Evolutionary conservation across 164 flowering plant genomes (phyloP).

Genomic region (Umbilicus rupestris): DNA sequence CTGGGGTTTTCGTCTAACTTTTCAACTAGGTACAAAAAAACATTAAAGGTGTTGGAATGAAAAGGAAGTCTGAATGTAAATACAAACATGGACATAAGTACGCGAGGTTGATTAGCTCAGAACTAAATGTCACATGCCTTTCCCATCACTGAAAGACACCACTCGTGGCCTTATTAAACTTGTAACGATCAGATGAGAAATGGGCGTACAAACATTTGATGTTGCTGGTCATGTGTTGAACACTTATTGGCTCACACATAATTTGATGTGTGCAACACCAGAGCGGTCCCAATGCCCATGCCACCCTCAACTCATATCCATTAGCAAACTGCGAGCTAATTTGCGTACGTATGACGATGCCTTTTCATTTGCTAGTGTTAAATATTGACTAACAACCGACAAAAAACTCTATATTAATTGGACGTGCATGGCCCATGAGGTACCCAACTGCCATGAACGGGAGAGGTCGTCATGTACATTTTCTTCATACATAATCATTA

Average conservation of each 20-base stretch:
- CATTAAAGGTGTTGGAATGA: too few relatives aligned
- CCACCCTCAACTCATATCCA: neutral
- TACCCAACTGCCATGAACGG: too few relatives aligned
- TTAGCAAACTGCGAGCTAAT: neutral
- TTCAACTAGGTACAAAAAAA: neutral
- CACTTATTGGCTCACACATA: neutral
- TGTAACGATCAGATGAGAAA: neutral
- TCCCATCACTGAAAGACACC: constrained; percentile 19
- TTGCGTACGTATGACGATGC: neutral
- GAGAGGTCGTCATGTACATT: too few relatives aligned
- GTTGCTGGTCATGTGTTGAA: neutral
- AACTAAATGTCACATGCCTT: constrained; percentile 18
- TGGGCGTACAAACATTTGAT: neutral
- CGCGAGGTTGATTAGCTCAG: constrained; percentile 16
- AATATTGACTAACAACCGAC: neutral
- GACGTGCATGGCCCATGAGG: neutral
- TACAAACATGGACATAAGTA: constrained; percentile 19
- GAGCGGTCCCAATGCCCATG: neutral
- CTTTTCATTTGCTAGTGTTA: neutral
- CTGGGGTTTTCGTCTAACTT: neutral
- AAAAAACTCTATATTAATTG: neutral
- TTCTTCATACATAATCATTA: too few relatives aligned
- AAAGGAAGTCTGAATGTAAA: neutral
- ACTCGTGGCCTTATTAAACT: constrained; percentile 26
- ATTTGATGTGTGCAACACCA: neutral